A percentile compares a stretch with the other conserved stretches of the same genome.
phyloP scores from a whole-genome alignment of 2,329 filamentous ascomycete genomes.

The Pezicula neosporulosa region DNA sequence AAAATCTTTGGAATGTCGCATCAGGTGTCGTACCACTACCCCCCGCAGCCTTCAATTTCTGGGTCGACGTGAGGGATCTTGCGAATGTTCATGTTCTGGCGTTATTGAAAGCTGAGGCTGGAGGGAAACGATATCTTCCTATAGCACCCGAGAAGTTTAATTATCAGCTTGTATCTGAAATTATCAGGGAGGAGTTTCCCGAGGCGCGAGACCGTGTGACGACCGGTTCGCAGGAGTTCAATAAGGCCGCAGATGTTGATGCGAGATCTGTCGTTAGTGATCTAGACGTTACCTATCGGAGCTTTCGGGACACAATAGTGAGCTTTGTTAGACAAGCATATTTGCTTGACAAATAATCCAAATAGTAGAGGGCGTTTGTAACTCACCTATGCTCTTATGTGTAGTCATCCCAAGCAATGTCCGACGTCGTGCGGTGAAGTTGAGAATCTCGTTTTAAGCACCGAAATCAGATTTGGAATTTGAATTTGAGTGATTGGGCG shows the following conservation, averaged over 20 bases:
- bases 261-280: conserved; percentile 40
- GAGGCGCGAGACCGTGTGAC: conserved; percentile 18
- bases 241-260: conserved; percentile 32
- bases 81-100: conserved; percentile 58
- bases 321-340: conserved; percentile 46
- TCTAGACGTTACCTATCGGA: conserved; percentile 54
- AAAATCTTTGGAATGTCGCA: conserved; percentile 59
- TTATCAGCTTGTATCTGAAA: conserved; percentile 39
- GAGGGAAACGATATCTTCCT: conserved; percentile 56
- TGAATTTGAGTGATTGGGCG: no score
- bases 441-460: no score
- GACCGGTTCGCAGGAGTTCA: conserved; percentile 33
- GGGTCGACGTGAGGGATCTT: conserved; percentile 57
- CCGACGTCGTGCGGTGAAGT: no score
- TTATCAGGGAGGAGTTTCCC: conserved; percentile 37
- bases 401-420: no score
- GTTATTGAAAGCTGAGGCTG: conserved; percentile 49
- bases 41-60: conserved; percentile 38
- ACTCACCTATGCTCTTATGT: background rate
- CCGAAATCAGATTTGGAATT: no score
- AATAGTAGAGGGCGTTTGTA: background rate
- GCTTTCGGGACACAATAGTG: conserved; percentile 51
- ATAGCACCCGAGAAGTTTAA: conserved; percentile 41
- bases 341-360: background rate
- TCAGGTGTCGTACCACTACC: conserved; percentile 52